Base-by-base conservation (phyloP, 2,329 filamentous ascomycete species). In the Rhinocladiella similis region DNA sequence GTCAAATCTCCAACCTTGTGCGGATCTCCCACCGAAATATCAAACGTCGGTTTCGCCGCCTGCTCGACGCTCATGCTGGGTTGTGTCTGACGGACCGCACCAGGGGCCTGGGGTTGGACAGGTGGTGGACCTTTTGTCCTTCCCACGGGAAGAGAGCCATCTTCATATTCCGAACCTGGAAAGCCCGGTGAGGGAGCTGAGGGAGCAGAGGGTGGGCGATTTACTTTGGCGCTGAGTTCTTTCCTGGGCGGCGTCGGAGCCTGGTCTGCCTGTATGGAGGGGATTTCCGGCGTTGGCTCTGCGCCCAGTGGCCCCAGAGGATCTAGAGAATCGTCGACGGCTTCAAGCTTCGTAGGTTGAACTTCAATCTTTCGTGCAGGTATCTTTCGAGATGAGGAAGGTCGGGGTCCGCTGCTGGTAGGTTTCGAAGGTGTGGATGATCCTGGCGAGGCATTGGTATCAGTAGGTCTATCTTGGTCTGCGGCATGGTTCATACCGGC, bases 1-100 rank as follows among this genome's bases (percentile, higher is more conserved):
- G 94, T 97, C 71, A 97, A 75, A 74, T 97, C 94, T 57, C 94
- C 94, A 64, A 99, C 93, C 77, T 97, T 99, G 75, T 97, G 92
- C 53, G 94, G 94, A 75, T 99, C 94, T 56, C 94, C 94, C 19
- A 99, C 94, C 2, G 83, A 86, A 67, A 99, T 97, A 48, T 90
- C 79, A 73, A 97, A 99, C 41, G 80, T 88, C 4, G 94, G 94
- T 74, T 96, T 96, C 27, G 93, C 87, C 46, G 94, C 94, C 76
- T 96, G 90, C 73, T 97, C 93, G 54, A 97, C 79, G 72, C 89
- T 95, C 63, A 97, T 84, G 70, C 92, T 96, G 16, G 92, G 91
- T 68, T 85, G 82, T 20, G 75, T 77, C 62, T 82, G 79, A 65
- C 82, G 75, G 65, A 77, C 75, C 1, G 74, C 69, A 22, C 73